Evolutionary conservation across 768 basidiomycete genomes (phyloP).

Genomic region (Hericium erinaceus): DNA sequence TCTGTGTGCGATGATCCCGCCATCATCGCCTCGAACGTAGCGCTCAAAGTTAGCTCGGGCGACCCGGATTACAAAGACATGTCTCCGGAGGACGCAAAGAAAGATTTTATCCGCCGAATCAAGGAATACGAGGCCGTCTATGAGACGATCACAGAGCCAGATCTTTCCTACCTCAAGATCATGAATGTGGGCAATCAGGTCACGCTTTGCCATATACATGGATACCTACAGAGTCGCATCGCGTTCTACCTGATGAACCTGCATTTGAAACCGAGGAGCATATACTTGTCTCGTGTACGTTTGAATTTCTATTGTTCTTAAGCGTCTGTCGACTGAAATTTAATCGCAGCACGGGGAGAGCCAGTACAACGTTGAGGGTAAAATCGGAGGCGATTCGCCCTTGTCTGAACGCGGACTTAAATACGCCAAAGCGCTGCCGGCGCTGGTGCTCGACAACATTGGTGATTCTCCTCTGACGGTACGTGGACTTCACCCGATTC

Average conservation of each 20-base stretch:
- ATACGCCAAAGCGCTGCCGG: slow-evolving; percentile 82
- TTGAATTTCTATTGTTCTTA: background rate
- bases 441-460: slow-evolving; percentile 81
- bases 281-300: slow-evolving; percentile 89
- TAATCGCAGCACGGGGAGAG: slow-evolving; percentile 86
- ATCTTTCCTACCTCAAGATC: slow-evolving; percentile 85
- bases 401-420: slow-evolving; percentile 77
- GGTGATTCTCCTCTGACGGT: slow-evolving; percentile 85
- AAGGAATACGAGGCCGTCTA: slow-evolving; percentile 92
- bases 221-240: slow-evolving; percentile 93
- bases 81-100: slow-evolving; percentile 75
- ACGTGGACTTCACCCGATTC: slow-evolving; percentile 13
- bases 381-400: slow-evolving; percentile 94
- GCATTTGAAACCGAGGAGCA: slow-evolving; percentile 92
- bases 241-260: slow-evolving; percentile 98
- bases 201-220: slow-evolving; percentile 77
- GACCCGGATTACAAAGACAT: slow-evolving; percentile 97
- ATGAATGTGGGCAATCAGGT: slow-evolving; percentile 90
- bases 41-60: slow-evolving; percentile 89
- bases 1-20: slow-evolving; percentile 90
- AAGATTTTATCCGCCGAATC: slow-evolving; percentile 88
- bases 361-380: slow-evolving; percentile 91
- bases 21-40: slow-evolving; percentile 92
- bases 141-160: slow-evolving; percentile 87
- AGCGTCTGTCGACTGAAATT: slow-evolving; percentile 3